Evolutionary conservation across 148 eudicot genomes (phyloP).

Genomic region (Cornus kousa): DNA sequence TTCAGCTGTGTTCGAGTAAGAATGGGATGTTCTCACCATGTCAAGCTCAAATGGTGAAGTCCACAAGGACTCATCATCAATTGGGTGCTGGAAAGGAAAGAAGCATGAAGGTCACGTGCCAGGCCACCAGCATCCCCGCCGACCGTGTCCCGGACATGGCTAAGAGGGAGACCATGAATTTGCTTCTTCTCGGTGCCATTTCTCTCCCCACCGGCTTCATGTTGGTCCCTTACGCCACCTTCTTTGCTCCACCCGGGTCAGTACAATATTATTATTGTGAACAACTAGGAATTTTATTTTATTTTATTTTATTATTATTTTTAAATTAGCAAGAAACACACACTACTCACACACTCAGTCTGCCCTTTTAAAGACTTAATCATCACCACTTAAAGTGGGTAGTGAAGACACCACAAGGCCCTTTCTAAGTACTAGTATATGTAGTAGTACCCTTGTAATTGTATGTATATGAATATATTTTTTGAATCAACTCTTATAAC

Average conservation of each 20-base stretch:
- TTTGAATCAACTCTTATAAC: no score
- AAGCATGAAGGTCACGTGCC: conserved; percentile 51
- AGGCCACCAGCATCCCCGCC: conserved; percentile 29
- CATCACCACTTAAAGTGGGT: no score
- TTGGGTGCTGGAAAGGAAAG: conserved; percentile 21
- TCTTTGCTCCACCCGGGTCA: conserved; percentile 86
- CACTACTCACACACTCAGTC: no score
- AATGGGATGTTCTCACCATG: conserved; percentile 44
- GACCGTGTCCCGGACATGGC: conserved; percentile 81
- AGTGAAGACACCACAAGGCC: no score
- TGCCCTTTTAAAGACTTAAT: no score
- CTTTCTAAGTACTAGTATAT: no score
- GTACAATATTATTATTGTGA: background rate
- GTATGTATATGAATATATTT: no score
- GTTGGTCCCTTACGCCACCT: conserved; percentile 59
- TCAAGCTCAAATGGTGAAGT: background rate
- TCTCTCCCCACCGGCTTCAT: conserved; percentile 69
- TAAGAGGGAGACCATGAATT: conserved; percentile 63
- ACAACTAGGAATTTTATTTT: no score
- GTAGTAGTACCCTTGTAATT: no score
- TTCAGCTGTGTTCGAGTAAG: conserved; percentile 61
- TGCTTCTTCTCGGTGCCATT: conserved; percentile 64
- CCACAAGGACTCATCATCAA: conserved; percentile 16
- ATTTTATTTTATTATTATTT: no score
- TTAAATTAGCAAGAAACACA: no score